Base-by-base conservation (phyloP, 2,329 filamentous ascomycete genomes). In the Fusarium sp. region DNA sequence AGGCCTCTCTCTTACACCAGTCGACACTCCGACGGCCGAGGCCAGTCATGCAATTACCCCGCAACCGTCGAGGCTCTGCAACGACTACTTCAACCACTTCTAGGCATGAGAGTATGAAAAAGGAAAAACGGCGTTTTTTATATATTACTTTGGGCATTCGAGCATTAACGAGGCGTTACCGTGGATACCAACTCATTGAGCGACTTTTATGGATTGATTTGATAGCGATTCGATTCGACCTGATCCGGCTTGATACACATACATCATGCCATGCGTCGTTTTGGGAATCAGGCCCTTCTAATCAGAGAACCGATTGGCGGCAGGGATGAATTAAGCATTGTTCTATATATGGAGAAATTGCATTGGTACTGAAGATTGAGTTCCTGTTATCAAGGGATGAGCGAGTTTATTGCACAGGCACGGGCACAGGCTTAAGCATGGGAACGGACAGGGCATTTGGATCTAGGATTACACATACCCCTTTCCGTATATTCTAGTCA, bases 391-490 rank as follows among this genome's bases (percentile, higher is more conserved):
- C 23, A 30, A 37, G 58, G 33, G 46, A 62, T 27, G 35, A 51
- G 55, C 27, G 27, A 30, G 27, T 30, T 30, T 30, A 30, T 13
- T 8, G 25, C 23, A 23, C 23, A 7, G 25, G 25, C 25, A 27
- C 25, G 8, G 25, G 9, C 25, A 56, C 59, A 44, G 44, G 50
- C 27, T 44, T 37, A 44, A 48, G 64, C 64, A 69, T 62, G 45
- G 56, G 64, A 61, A 69, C 60, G 45, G 56, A 32, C 32, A 63
- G 39, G 35, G 59, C 59, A 64, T 64, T 25, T 55, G 57, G 44
- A 55, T 55, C 70, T 70, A 71, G 70, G 66, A 69, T 65, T 72
- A 62, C 70, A 69, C 68, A 75, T 73, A 73, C 71, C 71, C 71
- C 67, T 73, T 73, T 69, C 56, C 63, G 71, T 73, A 72, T 49